Base-by-base conservation (phyloP, 179 eudicot species). In the Silene vulgaris region DNA sequence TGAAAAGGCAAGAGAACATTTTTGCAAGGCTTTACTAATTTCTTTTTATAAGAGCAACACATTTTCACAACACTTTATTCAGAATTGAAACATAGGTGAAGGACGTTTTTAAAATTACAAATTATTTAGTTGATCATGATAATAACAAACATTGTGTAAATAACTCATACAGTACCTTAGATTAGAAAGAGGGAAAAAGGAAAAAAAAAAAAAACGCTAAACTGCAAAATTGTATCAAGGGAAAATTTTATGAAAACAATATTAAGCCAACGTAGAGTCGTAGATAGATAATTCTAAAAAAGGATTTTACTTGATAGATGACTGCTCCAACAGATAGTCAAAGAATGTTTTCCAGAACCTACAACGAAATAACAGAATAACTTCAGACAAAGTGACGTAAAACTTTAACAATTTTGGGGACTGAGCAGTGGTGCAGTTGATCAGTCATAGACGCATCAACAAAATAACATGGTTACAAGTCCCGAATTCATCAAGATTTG, bases 281-380 rank as follows among this genome's bases (percentile, higher is more conserved):
- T 5, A 64, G 37, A 56, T 8, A 74, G 54, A 23, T 32, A 62
- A 50, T 62, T 65, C 11, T 5, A 70, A 69, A 54, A 21, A 50
- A 63, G 79, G 21, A 61, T 57, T 72, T 75, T 84, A 92, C 97
- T 82, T 90, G 88, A 74, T 85, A 65, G 93, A 87, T 19, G 87
- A 87, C 70, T 90, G 88, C 75, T 88, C 98, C 89, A 93, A 76
- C 43, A 90, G 85, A 82, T 78, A 80, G 32, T 91, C 91, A 23
- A 90, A 88, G 83, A 88, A 91, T 59, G 84, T 92, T 84, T 91
- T 97, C 98, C 98, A 93, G 80, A 93, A 93, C 86, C 96, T 92
- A 88, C 82, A 90, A 72, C 12, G 61, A 68, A 26, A 68, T 62
- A 80, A 66, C 43, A 29, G n/a, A 17, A 57, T 48, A 54, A 7